A percentile compares a stretch with the other conserved stretches of the same genome.
These are phyloP conservation scores for Hypoxylon sp. DNA, from an alignment of 2,329 filamentous ascomycete species.

Conservation along the genomic window DNA sequence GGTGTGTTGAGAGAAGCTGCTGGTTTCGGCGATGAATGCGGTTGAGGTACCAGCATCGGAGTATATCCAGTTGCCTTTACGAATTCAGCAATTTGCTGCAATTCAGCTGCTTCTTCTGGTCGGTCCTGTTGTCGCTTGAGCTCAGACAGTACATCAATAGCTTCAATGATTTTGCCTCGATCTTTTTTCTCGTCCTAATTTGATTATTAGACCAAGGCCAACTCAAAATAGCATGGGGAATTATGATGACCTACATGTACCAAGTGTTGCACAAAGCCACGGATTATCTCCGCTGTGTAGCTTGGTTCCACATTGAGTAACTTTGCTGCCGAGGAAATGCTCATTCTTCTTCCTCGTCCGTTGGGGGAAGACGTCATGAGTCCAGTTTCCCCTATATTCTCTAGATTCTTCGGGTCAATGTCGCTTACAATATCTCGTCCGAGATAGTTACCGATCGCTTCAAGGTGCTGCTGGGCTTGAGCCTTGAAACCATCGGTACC, in stretches of 20 bases:
- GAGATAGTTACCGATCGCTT: slow-evolving; percentile 47
- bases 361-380: slow-evolving; percentile 8
- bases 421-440: slow-evolving; percentile 46
- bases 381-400: slow-evolving; percentile 13
- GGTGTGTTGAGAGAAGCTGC: slow-evolving; percentile 71
- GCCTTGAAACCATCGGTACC: slow-evolving; percentile 30
- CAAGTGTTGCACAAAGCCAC: slow-evolving; percentile 46
- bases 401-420: slow-evolving; percentile 22
- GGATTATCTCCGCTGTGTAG: slow-evolving; percentile 51
- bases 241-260: slow-evolving; percentile 44
- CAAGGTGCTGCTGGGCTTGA: slow-evolving; percentile 47
- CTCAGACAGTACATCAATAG: slow-evolving; percentile 51
- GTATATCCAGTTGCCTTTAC: slow-evolving; percentile 41
- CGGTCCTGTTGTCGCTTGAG: slow-evolving; percentile 46
- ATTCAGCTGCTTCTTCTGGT: slow-evolving; percentile 45
- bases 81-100: slow-evolving; percentile 49
- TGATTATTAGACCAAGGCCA: slow-evolving; percentile 24
- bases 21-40: slow-evolving; percentile 27
- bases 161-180: slow-evolving; percentile 48
- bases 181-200: slow-evolving; percentile 45
- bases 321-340: slow-evolving; percentile 45
- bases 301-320: slow-evolving; percentile 49
- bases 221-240: not conserved
- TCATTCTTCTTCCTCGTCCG: slow-evolving; percentile 45
- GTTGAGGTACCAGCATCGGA: slow-evolving; percentile 32